Evolutionary conservation across 176 grass and related monocot species (phyloP), one percentile per base, ranked within the genome.

Genomic region (Rhynchospora pubera): DNA sequence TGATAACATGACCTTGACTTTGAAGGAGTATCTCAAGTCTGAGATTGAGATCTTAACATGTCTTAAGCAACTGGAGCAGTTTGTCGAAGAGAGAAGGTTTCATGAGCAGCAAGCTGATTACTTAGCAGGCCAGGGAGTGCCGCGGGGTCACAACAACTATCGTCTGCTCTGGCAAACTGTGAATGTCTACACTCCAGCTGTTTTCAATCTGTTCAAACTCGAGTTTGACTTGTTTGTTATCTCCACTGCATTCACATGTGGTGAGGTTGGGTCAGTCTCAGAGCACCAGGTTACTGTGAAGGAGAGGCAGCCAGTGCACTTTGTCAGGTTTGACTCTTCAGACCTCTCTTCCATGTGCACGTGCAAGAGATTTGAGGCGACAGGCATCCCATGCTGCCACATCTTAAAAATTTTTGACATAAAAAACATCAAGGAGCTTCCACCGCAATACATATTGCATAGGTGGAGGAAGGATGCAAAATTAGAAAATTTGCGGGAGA

Each of bases 341-440:
- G 84, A 90, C 79, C 85, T 62, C 77, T 82, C 90, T 59, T 84
- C 78, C 30, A 23, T 93, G 52, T 97, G 94, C 87, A 93, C 91
- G 72, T 93, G 94, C 81, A 93, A 91, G 81, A 97, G 90, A 62
- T 97, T 91, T 62, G 94, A 97, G 45, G 88, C 83, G 28, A 68
- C 62, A 1, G 91, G 94, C 47, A 82, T 93, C 78, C 94, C 81
- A 26, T 97, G 94, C 61, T 93, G 94, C 73, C 94, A 97, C 85
- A 15, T 78, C 23, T 62, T 97, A 67, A 97, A 93, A 90, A 81
- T 97, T 60, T 85, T 91, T 68, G 94, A 97, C 57, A 56, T 90
- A 1, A 93, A 85, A 93, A 93, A 97, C 88, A 90, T 93, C 23
- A 93, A 97, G 85, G 94, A 97, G 84, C 88, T 97, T 66, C 94